A percentile compares a stretch with the other conserved stretches of the same genome.
Evolutionary conservation across 106 monocot genomes (phyloP).

Genomic region (Dioscorea dumetorum): DNA sequence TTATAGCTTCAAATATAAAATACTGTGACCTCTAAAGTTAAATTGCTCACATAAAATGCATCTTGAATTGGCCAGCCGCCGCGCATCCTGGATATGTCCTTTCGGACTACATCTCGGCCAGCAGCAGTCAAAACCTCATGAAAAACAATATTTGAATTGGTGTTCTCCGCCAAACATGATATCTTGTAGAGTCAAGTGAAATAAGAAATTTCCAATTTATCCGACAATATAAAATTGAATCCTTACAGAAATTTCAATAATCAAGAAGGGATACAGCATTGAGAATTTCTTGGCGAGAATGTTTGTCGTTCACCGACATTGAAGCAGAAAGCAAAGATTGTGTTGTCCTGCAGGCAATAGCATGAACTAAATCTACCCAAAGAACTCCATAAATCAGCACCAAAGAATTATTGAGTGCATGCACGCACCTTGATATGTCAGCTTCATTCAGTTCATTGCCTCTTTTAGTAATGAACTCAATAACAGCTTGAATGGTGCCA

Average conservation of each 20-base stretch:
- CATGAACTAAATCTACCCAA: background rate
- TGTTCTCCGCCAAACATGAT: conserved; percentile 89
- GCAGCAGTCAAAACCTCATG: conserved; percentile 79
- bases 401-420: background rate
- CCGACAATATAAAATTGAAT: background rate
- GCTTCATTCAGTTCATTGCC: conserved; percentile 74
- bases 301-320: conserved; percentile 57
- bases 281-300: conserved; percentile 86
- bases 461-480: conserved; percentile 73
- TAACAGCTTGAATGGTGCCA: conserved; percentile 88
- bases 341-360: conserved; percentile 50
- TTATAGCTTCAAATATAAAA: background rate
- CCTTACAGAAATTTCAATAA: background rate
- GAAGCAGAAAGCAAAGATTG: conserved; percentile 82
- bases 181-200: conserved; percentile 44
- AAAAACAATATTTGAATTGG: conserved; percentile 70
- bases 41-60: conserved; percentile 79
- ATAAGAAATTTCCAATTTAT: background rate
- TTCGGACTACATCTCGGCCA: conserved; percentile 68
- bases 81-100: conserved; percentile 86
- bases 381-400: background rate
- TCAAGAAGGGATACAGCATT: conserved; percentile 66
- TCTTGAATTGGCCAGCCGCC: conserved; percentile 98
- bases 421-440: conserved; percentile 71
- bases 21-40: background rate